Conservation (phyloP, 305 asterid species). For the Monarda citriodora region DNA sequence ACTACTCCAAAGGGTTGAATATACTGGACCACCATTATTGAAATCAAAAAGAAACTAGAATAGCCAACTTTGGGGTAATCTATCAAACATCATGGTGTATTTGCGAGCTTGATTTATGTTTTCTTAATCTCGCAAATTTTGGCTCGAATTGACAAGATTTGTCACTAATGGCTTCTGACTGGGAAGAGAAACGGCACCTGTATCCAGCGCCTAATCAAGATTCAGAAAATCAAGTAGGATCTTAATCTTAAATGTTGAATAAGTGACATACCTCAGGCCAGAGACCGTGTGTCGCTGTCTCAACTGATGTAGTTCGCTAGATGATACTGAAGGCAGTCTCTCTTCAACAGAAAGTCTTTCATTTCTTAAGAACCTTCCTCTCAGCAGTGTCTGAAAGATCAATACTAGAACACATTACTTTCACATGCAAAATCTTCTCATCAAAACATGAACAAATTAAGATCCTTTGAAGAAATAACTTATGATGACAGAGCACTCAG, state of each 20-base stretch:
- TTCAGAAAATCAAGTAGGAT: constrained; percentile 11
- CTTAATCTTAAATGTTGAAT: constrained; percentile 15
- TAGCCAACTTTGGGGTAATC: background rate
- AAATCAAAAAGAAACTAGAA: constrained; percentile 5
- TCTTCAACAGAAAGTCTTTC: constrained; percentile 76
- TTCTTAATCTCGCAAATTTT: constrained; percentile 1
- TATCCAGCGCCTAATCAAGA: constrained; percentile 8
- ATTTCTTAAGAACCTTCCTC: constrained; percentile 90
- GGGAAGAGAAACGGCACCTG: constrained; percentile 3
- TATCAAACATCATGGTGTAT: constrained; percentile 3
- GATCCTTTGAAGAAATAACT: constrained; percentile 1
- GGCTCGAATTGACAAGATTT: constrained; percentile 4
- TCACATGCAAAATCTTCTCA: constrained; percentile 10
- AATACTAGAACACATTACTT: constrained; percentile 19
- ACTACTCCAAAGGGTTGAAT: constrained; percentile 6
- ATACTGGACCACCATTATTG: constrained; percentile 3
- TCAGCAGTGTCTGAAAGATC: constrained; percentile 72
- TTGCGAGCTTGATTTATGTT: constrained; percentile 3
- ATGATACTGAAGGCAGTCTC: constrained; percentile 76
- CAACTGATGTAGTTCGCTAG: constrained; percentile 78
- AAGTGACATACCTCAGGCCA: constrained; percentile 74
- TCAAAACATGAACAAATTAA: constrained; percentile 11
- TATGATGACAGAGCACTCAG: background rate
- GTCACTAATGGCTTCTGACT: constrained; percentile 5
- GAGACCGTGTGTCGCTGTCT: constrained; percentile 90